These are phyloP conservation scores for Pugionium cornutum DNA, from an alignment of 345 rosid species.

Conservation along the genomic window DNA sequence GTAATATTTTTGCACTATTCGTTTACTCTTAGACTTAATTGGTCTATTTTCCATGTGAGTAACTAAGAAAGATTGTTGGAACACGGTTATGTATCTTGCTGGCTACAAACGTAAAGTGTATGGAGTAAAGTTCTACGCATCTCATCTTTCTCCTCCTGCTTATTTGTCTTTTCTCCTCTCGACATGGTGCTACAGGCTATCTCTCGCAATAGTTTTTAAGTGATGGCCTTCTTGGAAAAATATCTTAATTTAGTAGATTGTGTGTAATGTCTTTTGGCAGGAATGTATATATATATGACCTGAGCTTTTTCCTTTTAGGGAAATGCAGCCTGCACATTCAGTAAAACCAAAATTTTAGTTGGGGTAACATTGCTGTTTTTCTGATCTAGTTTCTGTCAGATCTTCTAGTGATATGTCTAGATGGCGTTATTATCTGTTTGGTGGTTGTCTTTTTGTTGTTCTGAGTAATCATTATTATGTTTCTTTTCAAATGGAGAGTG, in stretches of 20 bases:
- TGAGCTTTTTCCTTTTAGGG: background rate
- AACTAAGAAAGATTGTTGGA: constrained; percentile 35
- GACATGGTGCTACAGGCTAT: constrained; percentile 10
- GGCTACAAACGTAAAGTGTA: constrained; percentile 37
- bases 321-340: constrained; percentile 8
- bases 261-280: background rate
- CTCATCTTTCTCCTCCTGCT: constrained; percentile 25
- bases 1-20: background rate
- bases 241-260: background rate
- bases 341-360: background rate
- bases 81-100: constrained; percentile 34
- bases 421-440: background rate
- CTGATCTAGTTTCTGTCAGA: background rate
- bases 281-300: constrained; percentile 1
- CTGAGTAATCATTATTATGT: constrained; percentile 7
- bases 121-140: constrained; percentile 37
- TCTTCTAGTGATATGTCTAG: constrained; percentile 5
- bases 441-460: background rate
- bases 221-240: constrained; percentile 8
- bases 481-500: constrained; percentile 1
- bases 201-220: background rate
- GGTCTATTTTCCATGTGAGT: no score
- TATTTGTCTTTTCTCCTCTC: background rate
- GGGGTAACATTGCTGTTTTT: constrained; percentile 1
- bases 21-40: constrained; percentile 26